Evolutionary conservation across 768 basidiomycete genomes (phyloP), one percentile per base, ranked within the genome.

Genomic region (Obba rivulosa): DNA sequence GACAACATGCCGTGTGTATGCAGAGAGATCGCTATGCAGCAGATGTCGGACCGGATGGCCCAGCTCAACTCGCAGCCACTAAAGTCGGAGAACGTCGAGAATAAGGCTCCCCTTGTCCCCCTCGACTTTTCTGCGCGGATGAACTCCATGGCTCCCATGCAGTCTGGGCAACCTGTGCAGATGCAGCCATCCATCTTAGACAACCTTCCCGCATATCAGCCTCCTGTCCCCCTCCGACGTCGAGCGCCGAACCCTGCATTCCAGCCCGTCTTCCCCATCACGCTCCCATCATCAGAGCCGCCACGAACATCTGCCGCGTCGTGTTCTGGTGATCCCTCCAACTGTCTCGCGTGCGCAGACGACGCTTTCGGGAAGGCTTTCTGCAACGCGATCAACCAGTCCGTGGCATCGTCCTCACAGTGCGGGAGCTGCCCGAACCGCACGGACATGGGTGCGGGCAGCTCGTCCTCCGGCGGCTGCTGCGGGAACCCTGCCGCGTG

Each of bases 281-380:
- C 60, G 38, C 62, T 71, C 43, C 57, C 67, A 20, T 55, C 67
- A 25, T 50, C 52, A 21, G 50, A 58, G 42, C 54, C 62, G 36
- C 49, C 63, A 25, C 57, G 58, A 48, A 43, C 61, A 31, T 60
- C 66, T 34, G 62, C 66, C 14, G 76, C 62, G 22, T 52, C 66
- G 28, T 94, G 92, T 64, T 87, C 90, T 16, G 92, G 92, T 11
- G 89, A 94, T 60, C 92, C 92, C 2, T 74, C 78, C 8, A 92
- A 92, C 64, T 94, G 92, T 61, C 64, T 78, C 45, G 92, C 90
- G 3, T 94, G 92, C 61, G 84, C 83, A 3, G 84, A 87, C 58
- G 92, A 93, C 63, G 75, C 77, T 18, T 93, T 93, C 55, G 91
- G 91, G 9, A 84, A 86, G 60, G 91, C 89, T 4, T 94, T 94